phyloP scores from a whole-genome alignment of 2,329 filamentous ascomycete genomes.

The Fusarium chaquense region DNA sequence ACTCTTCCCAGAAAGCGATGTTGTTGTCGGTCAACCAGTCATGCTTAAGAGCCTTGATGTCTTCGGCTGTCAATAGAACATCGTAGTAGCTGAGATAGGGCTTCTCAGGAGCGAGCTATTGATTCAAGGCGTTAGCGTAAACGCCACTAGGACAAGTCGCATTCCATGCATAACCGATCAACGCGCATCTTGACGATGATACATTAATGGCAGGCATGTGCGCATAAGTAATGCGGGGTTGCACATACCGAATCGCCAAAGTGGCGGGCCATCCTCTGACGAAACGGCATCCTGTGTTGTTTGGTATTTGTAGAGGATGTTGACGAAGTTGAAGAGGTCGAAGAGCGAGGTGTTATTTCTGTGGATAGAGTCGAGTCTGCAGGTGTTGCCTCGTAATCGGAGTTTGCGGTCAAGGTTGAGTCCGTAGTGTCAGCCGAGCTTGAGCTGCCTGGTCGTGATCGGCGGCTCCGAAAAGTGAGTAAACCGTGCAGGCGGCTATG shows the following conservation, averaged over 20 bases:
- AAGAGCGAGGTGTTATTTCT: conserved; percentile 27
- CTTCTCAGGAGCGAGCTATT: conserved; percentile 62
- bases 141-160: conserved; percentile 6
- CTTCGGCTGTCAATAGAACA: conserved; percentile 78
- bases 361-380: conserved; percentile 28
- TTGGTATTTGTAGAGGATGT: conserved; percentile 35
- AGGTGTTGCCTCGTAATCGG: conserved; percentile 38
- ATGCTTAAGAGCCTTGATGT: conserved; percentile 86
- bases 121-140: conserved; percentile 23
- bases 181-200: conserved; percentile 26
- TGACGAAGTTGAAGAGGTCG: conserved; percentile 23
- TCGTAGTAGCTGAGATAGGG: conserved; percentile 58
- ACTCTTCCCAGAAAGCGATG: conserved; percentile 99
- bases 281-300: conserved; percentile 54
- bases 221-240: conserved; percentile 32
- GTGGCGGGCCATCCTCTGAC: conserved; percentile 60
- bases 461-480: conserved; percentile 41
- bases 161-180: conserved; percentile 17
- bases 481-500: conserved; percentile 42
- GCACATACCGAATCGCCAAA: conserved; percentile 61
- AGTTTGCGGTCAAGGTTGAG: conserved; percentile 39
- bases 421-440: conserved; percentile 39
- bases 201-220: conserved; percentile 17
- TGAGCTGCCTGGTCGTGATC: conserved; percentile 41
- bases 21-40: conserved; percentile 99